A percentile compares a stretch with the other conserved stretches of the same genome.
Conservation (phyloP, 441 rosid genomes). For the Arabidopsis hybrid region DNA sequence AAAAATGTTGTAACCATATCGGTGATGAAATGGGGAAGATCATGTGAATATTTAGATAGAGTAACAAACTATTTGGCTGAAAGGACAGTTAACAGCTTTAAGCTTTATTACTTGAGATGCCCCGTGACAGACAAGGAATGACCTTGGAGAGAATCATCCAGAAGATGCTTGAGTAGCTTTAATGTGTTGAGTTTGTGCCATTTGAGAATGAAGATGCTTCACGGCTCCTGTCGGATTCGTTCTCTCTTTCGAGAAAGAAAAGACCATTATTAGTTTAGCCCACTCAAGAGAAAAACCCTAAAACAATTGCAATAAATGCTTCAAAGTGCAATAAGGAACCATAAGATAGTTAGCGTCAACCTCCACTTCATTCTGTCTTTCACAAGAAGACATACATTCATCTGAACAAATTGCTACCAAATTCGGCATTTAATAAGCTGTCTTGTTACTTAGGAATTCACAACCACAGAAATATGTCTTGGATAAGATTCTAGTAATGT, state of each 20-base stretch:
- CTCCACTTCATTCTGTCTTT: not conserved
- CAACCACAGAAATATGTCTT: not conserved
- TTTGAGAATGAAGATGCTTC: slow-evolving; percentile 39
- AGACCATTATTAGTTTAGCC: not conserved
- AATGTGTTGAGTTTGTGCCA: slow-evolving; percentile 17
- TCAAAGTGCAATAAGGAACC: not conserved
- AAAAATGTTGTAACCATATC: slow-evolving; percentile 15
- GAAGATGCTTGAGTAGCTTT: slow-evolving; percentile 21
- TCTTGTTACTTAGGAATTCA: slow-evolving; percentile 2
- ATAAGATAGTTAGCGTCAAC: not conserved
- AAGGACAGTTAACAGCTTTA: not conserved
- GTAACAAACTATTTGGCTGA: not conserved
- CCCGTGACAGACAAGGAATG: slow-evolving; percentile 21
- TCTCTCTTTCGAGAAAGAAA: slow-evolving; percentile 39
- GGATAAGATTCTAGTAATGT: not conserved
- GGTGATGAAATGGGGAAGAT: slow-evolving; percentile 6
- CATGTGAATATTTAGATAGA: slow-evolving; percentile 16
- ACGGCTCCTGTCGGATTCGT: slow-evolving; percentile 28
- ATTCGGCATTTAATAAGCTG: not conserved
- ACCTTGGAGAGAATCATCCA: slow-evolving; percentile 14
- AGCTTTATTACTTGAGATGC: slow-evolving; percentile 2
- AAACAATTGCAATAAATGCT: slow-evolving; percentile 6
- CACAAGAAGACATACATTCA: slow-evolving; percentile 4
- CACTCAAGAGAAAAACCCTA: not conserved
- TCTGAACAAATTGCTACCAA: not conserved